Percentiles rank a stretch among this genome's conserved stretches.
Conservation (phyloP, 2,329 filamentous ascomycete genomes). For the Nigrograna mackinnonii region DNA sequence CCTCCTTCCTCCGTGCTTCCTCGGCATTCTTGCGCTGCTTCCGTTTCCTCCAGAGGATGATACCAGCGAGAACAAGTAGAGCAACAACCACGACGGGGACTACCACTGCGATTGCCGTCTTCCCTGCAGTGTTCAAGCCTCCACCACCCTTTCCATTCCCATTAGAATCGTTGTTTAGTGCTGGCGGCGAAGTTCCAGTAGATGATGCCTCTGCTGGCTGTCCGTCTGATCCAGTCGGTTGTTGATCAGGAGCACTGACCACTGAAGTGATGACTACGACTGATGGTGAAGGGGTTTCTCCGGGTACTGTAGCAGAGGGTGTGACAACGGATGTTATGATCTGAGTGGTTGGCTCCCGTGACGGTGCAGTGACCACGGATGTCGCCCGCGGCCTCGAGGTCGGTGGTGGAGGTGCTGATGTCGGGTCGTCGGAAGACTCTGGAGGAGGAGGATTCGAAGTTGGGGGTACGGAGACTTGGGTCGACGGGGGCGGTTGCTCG, state of each 20-base stretch:
- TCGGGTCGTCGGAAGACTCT: conserved; percentile 48
- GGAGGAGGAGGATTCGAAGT: conserved; percentile 5
- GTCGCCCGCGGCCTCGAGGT: conserved; percentile 5
- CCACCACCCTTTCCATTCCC: conserved; percentile 18
- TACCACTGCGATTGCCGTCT: conserved; percentile 90
- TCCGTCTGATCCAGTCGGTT: conserved; percentile 4
- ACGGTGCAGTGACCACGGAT: conserved; percentile 1
- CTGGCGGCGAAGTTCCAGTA: conserved; percentile 7
- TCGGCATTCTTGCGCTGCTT: conserved; percentile 84
- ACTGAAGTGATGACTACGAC: conserved; percentile 11
- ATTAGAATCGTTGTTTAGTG: conserved; percentile 13
- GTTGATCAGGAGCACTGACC: not conserved
- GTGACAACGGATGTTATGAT: conserved; percentile 21
- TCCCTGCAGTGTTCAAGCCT: conserved; percentile 65
- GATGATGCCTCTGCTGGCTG: conserved; percentile 6
- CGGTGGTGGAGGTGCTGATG: conserved; percentile 11
- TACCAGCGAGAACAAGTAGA: conserved; percentile 72
- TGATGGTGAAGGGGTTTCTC: conserved; percentile 17
- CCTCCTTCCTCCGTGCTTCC: conserved; percentile 90
- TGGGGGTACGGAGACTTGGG: not conserved
- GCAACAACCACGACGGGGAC: conserved; percentile 90
- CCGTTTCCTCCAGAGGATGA: conserved; percentile 87
- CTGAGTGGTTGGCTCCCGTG: conserved; percentile 13
- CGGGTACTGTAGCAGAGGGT: conserved; percentile 15
- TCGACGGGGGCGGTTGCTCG: not conserved